phyloP scores from a whole-genome alignment of 1,284 basidiomycete species.

The Agroathelia rolfsii region DNA sequence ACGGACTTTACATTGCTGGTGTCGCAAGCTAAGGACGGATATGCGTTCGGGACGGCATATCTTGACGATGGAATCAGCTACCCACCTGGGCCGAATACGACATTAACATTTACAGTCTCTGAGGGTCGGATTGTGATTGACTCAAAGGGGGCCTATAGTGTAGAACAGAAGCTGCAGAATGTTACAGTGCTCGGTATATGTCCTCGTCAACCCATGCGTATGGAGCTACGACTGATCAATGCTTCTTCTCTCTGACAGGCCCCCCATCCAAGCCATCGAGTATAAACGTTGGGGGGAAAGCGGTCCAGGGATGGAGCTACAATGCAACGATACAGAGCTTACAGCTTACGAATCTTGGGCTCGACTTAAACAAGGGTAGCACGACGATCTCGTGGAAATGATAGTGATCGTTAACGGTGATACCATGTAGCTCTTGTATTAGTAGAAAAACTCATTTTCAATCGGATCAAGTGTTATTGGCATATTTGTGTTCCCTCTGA shows the following conservation, averaged over 20 bases:
- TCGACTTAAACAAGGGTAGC: slow-evolving; percentile 26
- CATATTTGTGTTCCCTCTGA: no score
- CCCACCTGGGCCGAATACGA: slow-evolving; percentile 39
- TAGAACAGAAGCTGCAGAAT: slow-evolving; percentile 31
- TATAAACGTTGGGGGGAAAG: slow-evolving; percentile 24
- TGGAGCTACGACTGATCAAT: no score
- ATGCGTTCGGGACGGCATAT: slow-evolving; percentile 46
- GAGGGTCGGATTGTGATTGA: slow-evolving; percentile 24
- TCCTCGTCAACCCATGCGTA: no score
- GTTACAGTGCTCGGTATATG: slow-evolving; percentile 47
- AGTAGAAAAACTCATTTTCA: no score
- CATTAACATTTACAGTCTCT: slow-evolving; percentile 29
- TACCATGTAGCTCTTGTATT: no score
- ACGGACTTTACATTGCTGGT: slow-evolving; percentile 47
- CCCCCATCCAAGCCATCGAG: slow-evolving; percentile 23
- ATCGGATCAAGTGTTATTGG: no score
- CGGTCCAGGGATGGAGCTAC: slow-evolving; percentile 25
- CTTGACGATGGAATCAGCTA: slow-evolving; percentile 55
- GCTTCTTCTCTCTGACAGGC: no score
- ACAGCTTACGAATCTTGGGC: slow-evolving; percentile 18
- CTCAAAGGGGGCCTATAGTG: slow-evolving; percentile 31
- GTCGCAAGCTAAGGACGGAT: slow-evolving; percentile 33
- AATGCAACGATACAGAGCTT: slow-evolving; percentile 22
- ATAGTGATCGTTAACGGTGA: no score
- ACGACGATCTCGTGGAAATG: slow-evolving; percentile 16